Evolutionary conservation across 805 yeast species (phyloP).

Genomic region (Hanseniaspora hatyaiensis): DNA sequence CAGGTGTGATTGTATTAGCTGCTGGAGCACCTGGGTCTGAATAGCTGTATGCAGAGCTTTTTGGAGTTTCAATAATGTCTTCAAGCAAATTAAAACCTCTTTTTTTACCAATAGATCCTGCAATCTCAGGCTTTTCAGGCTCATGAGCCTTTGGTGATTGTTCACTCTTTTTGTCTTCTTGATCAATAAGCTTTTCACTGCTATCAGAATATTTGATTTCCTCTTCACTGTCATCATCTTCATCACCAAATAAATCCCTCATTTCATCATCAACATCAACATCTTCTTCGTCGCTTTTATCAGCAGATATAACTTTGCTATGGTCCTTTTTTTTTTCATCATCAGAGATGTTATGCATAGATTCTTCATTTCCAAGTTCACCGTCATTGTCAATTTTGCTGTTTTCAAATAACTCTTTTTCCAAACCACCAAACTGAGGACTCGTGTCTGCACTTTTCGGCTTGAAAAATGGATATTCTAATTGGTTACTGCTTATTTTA

Average conservation of each 20-base stretch:
- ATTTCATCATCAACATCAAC: slow-evolving; percentile 22
- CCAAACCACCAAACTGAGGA: slow-evolving; percentile 7
- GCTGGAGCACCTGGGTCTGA: slow-evolving; percentile 78
- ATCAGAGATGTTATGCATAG: neutral
- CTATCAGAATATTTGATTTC: slow-evolving; percentile 32
- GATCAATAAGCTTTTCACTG: slow-evolving; percentile 23
- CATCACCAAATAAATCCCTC: slow-evolving; percentile 29
- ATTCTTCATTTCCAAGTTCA: slow-evolving; percentile 9
- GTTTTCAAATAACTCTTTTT: slow-evolving; percentile 11
- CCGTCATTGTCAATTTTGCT: too few species aligned
- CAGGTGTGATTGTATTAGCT: slow-evolving; percentile 31
- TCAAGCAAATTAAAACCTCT: slow-evolving; percentile 9
- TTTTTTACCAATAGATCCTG: slow-evolving; percentile 11
- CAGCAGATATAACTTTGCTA: too few species aligned
- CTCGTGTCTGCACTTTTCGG: slow-evolving; percentile 7
- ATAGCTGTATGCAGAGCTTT: slow-evolving; percentile 31
- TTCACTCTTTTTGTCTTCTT: slow-evolving; percentile 15
- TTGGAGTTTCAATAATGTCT: neutral
- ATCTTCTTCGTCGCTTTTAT: slow-evolving; percentile 19
- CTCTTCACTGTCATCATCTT: slow-evolving; percentile 28
- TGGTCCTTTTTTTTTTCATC: too few species aligned
- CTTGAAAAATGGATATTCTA: slow-evolving; percentile 3
- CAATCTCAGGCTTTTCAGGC: too few species aligned
- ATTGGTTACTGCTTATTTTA: neutral
- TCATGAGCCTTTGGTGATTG: too few species aligned